Evolutionary conservation across 768 basidiomycete genomes (phyloP), one percentile per base, ranked within the genome.

Genomic region (Mycena indigotica): DNA sequence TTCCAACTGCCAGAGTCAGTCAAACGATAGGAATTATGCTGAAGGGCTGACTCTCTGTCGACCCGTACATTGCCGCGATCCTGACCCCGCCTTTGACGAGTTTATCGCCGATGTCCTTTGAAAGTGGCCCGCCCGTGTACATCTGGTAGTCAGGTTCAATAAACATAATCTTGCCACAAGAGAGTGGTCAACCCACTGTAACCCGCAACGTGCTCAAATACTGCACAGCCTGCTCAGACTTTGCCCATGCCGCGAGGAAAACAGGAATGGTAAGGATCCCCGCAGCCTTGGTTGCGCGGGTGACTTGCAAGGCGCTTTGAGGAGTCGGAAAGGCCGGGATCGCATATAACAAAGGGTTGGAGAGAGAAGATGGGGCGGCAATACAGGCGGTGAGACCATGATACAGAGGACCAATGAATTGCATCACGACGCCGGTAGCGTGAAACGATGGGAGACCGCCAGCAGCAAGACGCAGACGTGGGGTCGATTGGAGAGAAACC

Each of bases 371-470:
- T 60, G 55, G 16, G 76, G 78, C 19, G 77, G 69, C 52, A 68
- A 77, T 4, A 79, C 50, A 15, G 56, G 66, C 1, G 70, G 72
- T 61, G 1, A 58, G 35, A 4, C 72, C 55, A 23, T 35, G 48
- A 25, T 64, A 69, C 6, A 78, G 29, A 2, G 76, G 67, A 15
- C 57, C 39, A 5, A 74, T 53, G 1, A 79, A 46, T 29, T 77
- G 75, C 2, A 65, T 46, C 5, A 53, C 48, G 13, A 73, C 25
- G 1, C 77, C 77, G 2, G 71, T 57, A 0, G 64, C 67, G 56
- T 80, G 77, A 65, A 79, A 80, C 15, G 76, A 38, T 10, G 79
- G 78, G 16, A 79, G 61, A 19, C 64, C 64, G 1, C 53, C 58
- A 13, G 41, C 41, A 8, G 41, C 41, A 45, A 50, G 0, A 44